Evolutionary conservation across 257 asterid species (phyloP).

Genomic region (Ajuga chamaepitys): DNA sequence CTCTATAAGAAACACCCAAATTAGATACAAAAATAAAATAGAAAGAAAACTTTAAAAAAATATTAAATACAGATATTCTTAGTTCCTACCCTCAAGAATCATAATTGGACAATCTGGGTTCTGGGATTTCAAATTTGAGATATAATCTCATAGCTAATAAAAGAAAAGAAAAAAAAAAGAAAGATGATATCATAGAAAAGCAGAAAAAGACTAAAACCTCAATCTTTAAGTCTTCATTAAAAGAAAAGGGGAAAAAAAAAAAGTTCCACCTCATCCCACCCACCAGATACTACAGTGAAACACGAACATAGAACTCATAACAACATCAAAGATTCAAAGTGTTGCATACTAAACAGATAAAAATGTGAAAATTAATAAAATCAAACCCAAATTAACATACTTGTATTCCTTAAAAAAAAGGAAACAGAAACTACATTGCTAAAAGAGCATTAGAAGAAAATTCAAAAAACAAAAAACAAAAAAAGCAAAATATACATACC

Average conservation of each 20-base stretch:
- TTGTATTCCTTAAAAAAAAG: neutral
- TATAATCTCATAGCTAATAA: neutral
- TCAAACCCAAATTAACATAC: neutral
- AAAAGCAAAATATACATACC: constrained; percentile 32
- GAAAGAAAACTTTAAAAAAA: neutral
- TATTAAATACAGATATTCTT: neutral
- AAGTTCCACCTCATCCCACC: neutral
- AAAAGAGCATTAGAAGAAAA: neutral
- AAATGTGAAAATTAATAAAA: neutral
- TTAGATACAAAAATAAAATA: no score
- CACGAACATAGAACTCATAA: neutral
- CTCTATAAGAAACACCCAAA: neutral
- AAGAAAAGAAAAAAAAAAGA: no score
- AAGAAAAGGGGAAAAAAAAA: neutral
- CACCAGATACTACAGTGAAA: neutral
- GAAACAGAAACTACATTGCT: constrained; percentile 14
- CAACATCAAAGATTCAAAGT: no score
- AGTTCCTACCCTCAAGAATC: neutral
- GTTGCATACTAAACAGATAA: neutral
- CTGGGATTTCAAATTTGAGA: neutral
- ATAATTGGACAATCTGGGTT: neutral
- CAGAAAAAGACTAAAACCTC: neutral
- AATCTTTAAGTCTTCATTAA: neutral
- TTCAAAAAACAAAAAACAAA: neutral
- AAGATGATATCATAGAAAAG: neutral